These are phyloP conservation scores for Pochonia chlamydosporia DNA, from an alignment of 2,329 filamentous ascomycete genomes.

Conservation along the genomic window DNA sequence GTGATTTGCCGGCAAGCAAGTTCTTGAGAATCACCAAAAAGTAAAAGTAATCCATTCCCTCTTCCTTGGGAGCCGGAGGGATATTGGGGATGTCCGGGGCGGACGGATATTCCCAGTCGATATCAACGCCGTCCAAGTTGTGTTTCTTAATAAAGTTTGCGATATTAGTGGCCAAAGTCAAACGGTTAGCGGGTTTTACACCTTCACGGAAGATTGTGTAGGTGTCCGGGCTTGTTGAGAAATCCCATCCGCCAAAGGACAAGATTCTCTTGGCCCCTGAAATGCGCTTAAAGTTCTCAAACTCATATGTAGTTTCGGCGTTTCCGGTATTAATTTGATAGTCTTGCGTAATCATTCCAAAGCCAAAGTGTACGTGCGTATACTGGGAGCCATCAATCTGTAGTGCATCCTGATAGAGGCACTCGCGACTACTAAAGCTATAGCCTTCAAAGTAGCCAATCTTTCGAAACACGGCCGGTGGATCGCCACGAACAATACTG, in stretches of 20 bases:
- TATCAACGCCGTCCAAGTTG: slow-evolving; percentile 35
- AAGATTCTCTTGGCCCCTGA: slow-evolving; percentile 25
- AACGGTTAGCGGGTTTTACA: slow-evolving; percentile 27
- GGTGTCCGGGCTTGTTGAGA: slow-evolving; percentile 18
- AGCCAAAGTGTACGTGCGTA: slow-evolving; percentile 28
- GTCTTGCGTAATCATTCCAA: slow-evolving; percentile 17
- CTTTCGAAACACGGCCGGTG: slow-evolving; percentile 17
- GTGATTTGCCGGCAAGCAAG: slow-evolving; percentile 22
- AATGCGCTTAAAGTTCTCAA: slow-evolving; percentile 22
- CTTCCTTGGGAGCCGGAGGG: slow-evolving; percentile 15
- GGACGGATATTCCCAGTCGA: slow-evolving; percentile 42
- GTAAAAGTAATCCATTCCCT: slow-evolving; percentile 26
- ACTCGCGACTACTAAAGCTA: slow-evolving; percentile 18
- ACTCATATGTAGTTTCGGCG: slow-evolving; percentile 18
- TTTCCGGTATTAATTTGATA: slow-evolving; percentile 15
- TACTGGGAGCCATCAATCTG: slow-evolving; percentile 17
- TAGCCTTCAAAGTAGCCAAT: slow-evolving; percentile 29
- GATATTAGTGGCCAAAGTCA: slow-evolving; percentile 28
- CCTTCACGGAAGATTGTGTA: slow-evolving; percentile 24
- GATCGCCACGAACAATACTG: slow-evolving; percentile 21
- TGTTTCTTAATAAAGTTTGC: slow-evolving; percentile 33
- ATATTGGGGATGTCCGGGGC: slow-evolving; percentile 20
- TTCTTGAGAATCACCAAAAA: slow-evolving; percentile 24
- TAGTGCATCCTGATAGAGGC: slow-evolving; percentile 24
- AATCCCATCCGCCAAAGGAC: slow-evolving; percentile 30